These are phyloP conservation scores for Saccharomyces hybrid DNA, from an alignment of 1,139 yeast species.

Conservation along the genomic window DNA sequence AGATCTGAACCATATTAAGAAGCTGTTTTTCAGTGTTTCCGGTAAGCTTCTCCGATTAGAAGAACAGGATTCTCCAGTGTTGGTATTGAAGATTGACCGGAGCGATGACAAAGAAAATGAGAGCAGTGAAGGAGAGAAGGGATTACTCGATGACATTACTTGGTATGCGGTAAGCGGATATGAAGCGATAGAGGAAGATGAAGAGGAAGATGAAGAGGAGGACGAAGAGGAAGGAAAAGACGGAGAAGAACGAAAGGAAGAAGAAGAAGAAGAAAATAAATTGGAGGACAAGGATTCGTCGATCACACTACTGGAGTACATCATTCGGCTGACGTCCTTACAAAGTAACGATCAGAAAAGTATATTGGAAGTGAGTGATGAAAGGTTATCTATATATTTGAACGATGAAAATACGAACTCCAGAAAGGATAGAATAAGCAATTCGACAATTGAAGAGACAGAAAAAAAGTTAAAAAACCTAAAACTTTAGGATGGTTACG, in stretches of 20 bases:
- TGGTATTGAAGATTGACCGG: slow-evolving; percentile 47
- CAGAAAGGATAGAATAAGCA: slow-evolving; percentile 8
- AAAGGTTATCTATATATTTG: slow-evolving; percentile 54
- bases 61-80: slow-evolving; percentile 59
- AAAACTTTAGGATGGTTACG: neutral
- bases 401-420: slow-evolving; percentile 45
- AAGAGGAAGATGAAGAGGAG: slow-evolving; percentile 15
- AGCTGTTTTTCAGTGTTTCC: slow-evolving; percentile 66
- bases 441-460: slow-evolving; percentile 1
- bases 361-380: slow-evolving; percentile 55
- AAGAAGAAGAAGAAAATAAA: slow-evolving; percentile 17
- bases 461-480: neutral
- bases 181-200: slow-evolving; percentile 24
- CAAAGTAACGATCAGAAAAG: slow-evolving; percentile 56
- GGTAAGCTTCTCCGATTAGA: slow-evolving; percentile 61
- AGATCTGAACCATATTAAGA: slow-evolving; percentile 41
- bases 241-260: slow-evolving; percentile 18
- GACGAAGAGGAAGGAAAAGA: slow-evolving; percentile 14
- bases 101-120: neutral
- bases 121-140: neutral
- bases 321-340: slow-evolving; percentile 53
- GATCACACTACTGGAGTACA: slow-evolving; percentile 58
- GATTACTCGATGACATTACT: slow-evolving; percentile 18
- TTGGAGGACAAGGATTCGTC: slow-evolving; percentile 21
- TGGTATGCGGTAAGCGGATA: slow-evolving; percentile 34